Base-by-base conservation (phyloP, 345 rosid genomes). In the Turnera subulata region DNA sequence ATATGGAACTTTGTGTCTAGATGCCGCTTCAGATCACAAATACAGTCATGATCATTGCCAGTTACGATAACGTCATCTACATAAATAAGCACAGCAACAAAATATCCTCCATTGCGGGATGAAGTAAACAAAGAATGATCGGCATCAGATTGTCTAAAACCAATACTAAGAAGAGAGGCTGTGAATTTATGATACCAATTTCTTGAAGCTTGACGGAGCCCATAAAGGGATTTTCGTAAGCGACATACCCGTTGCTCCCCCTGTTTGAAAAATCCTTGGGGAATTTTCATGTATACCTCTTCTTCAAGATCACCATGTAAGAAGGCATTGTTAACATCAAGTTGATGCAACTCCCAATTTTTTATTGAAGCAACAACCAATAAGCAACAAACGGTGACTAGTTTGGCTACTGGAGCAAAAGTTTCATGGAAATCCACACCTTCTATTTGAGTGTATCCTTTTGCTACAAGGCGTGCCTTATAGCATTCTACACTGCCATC, bases 381-480 rank as follows among this genome's bases (percentile, higher is more conserved):
- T 5, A 60, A 22, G 15, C 46, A 47, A 17, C 55, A 5, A 9
- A 60, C 12, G 1, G 4, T 46, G 2, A 38, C 55, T 11, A 49
- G 7, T 37, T 60, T 60, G 11, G 53, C 24, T 3, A 59, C 17
- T 0, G 39, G 54, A 0, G 63, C 26, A 50, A 50, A 37, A 4
- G 56, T 62, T 13, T 62, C 58, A 37, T 16, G 23, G 26, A 37
- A 62, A 40, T 62, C 50, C 11, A 51, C 33, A 5, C 57, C 58
- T 11, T 62, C 43, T 2, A 40, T 14, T 26, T 62, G 49, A n/a
- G 29, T 40, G 13, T 33, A 62, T 7, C 66, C 66, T 17, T 62
- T 62, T 1, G 42, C 25, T 0, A 62, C 43, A 1, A 62, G 26
- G 0, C 50, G 4, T 0, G 42, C 64, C 5, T 52, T 62, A 19